These are phyloP conservation scores for Rhodomyrtus tomentosa DNA, from an alignment of 345 rosid species.

Conservation along the genomic window DNA sequence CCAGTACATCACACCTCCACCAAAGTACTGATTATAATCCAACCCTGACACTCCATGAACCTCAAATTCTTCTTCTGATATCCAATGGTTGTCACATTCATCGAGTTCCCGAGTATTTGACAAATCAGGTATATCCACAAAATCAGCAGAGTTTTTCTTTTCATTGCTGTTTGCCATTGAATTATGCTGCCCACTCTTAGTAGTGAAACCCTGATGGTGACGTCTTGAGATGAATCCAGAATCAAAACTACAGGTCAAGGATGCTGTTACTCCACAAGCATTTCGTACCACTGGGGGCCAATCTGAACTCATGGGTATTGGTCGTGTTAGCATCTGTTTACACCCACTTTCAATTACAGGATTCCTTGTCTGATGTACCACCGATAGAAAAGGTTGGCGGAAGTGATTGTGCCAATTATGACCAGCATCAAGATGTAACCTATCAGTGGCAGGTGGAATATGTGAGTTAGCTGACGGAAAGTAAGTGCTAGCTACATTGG, in stretches of 20 bases:
- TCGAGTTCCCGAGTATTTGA: slow-evolving; percentile 40
- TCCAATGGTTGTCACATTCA: slow-evolving; percentile 78
- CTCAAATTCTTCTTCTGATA: slow-evolving; percentile 90
- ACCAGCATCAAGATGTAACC: slow-evolving; percentile 94
- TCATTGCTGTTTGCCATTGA: slow-evolving; percentile 27
- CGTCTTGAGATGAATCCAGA: slow-evolving; percentile 49
- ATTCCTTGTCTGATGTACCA: slow-evolving; percentile 68
- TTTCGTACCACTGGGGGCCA: slow-evolving; percentile 95
- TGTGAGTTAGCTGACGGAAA: slow-evolving; percentile 65
- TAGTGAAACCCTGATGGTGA: slow-evolving; percentile 36
- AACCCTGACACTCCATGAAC: slow-evolving; percentile 69
- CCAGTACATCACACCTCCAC: slow-evolving; percentile 99
- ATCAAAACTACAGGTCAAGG: slow-evolving; percentile 62
- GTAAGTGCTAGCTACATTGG: slow-evolving; percentile 58
- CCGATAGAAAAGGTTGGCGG: slow-evolving; percentile 63
- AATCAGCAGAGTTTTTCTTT: slow-evolving; percentile 41
- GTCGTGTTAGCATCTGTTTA: slow-evolving; percentile 53
- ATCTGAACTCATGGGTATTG: slow-evolving; percentile 82
- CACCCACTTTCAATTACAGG: slow-evolving; percentile 53
- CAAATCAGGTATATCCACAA: slow-evolving; percentile 55
- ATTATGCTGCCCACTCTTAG: slow-evolving; percentile 28
- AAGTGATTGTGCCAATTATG: slow-evolving; percentile 66
- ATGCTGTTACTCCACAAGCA: slow-evolving; percentile 53
- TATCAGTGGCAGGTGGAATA: slow-evolving; percentile 79
- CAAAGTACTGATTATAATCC: slow-evolving; percentile 89